These are phyloP conservation scores for Hypocrella siamensis DNA, from an alignment of 2,329 filamentous ascomycete genomes.

Conservation along the genomic window DNA sequence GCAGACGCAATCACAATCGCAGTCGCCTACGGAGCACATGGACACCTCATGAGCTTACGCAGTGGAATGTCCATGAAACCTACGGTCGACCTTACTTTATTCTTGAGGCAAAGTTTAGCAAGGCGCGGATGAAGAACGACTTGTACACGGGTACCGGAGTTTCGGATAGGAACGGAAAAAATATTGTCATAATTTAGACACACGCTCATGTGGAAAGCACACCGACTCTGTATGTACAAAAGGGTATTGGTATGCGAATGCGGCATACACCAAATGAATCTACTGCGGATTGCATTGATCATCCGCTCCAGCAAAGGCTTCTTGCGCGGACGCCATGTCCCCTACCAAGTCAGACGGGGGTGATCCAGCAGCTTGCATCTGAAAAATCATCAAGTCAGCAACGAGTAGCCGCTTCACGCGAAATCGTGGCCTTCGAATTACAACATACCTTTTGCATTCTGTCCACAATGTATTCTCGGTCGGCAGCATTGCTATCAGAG, in stretches of 20 bases:
- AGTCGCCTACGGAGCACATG: conserved; percentile 23
- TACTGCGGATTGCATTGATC: conserved; percentile 49
- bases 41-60: conserved; percentile 27
- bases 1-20: conserved; percentile 4
- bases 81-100: too few relatives aligned
- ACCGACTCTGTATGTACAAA: background rate
- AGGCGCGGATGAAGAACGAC: too few relatives aligned
- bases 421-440: background rate
- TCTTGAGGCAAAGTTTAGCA: too few relatives aligned
- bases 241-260: conserved; percentile 7
- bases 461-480: conserved; percentile 88
- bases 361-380: conserved; percentile 96
- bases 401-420: background rate
- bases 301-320: conserved; percentile 45
- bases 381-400: conserved; percentile 1
- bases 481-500: conserved; percentile 62
- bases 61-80: too few relatives aligned
- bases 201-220: background rate
- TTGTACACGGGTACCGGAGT: too few relatives aligned
- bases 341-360: conserved; percentile 85
- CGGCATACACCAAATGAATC: conserved; percentile 13
- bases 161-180: too few relatives aligned
- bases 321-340: conserved; percentile 72
- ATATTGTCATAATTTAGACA: too few relatives aligned
- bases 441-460: conserved; percentile 82